phyloP scores from a whole-genome alignment of 495 filamentous ascomycete species.

The Podospora sp. region DNA sequence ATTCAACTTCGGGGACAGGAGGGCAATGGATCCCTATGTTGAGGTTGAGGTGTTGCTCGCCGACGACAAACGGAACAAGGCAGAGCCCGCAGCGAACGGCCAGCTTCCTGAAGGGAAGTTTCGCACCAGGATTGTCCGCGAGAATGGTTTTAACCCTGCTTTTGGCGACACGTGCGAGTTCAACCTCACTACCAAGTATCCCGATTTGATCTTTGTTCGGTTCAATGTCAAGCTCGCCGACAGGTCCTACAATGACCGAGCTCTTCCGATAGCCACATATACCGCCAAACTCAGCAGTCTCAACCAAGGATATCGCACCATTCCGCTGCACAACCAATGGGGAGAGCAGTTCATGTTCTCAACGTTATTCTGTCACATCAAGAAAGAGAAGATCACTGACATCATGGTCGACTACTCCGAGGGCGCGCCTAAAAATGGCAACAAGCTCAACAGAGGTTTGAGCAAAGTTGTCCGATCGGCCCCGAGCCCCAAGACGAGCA shows the following conservation, averaged over 20 bases:
- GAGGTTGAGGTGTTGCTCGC: conserved; percentile 94
- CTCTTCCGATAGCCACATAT: conserved; percentile 76
- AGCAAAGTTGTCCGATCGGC: conserved; percentile 50
- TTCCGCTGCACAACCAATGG: conserved; percentile 86
- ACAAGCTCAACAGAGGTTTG: conserved; percentile 50
- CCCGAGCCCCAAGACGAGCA: conserved; percentile 49
- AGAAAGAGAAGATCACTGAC: conserved; percentile 59
- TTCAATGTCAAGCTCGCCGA: conserved; percentile 86
- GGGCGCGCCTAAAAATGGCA: conserved; percentile 42
- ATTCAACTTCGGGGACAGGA: conserved; percentile 65
- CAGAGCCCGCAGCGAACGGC: conserved; percentile 38
- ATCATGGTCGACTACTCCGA: conserved; percentile 52
- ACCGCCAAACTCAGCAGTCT: conserved; percentile 89
- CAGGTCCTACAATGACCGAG: conserved; percentile 66
- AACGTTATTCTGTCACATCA: conserved; percentile 88
- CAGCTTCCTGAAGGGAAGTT: conserved; percentile 70
- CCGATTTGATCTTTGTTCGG: conserved; percentile 88
- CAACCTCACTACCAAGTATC: conserved; percentile 83
- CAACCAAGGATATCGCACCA: conserved; percentile 92
- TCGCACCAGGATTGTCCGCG: conserved; percentile 73
- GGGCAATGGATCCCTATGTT: conserved; percentile 85
- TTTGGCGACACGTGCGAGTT: conserved; percentile 75
- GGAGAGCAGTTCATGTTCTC: conserved; percentile 93
- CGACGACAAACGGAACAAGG: conserved; percentile 74
- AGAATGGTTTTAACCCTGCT: conserved; percentile 89